Evolutionary conservation across 1,139 yeast species (phyloP).

Genomic region (Taphrina wiesneri): DNA sequence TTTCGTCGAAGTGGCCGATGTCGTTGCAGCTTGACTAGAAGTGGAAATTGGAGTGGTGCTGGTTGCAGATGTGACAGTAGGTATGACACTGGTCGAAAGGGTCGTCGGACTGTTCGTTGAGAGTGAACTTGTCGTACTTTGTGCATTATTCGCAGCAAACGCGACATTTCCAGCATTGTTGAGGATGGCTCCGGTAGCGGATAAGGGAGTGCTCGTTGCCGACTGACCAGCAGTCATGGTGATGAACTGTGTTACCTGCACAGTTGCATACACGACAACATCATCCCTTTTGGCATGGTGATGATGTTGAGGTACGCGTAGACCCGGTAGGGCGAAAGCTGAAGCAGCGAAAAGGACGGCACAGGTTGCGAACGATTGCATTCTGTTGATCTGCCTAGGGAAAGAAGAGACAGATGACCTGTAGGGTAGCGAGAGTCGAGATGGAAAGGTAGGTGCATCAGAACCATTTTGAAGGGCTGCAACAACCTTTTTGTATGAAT

Average conservation of each 20-base stretch:
- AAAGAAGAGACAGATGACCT: neutral
- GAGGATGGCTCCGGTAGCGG: neutral
- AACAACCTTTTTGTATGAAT: neutral
- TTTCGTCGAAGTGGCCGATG: neutral
- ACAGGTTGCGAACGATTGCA: neutral
- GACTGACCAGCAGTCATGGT: constrained; percentile 31
- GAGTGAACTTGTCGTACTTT: neutral
- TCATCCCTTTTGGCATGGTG: constrained; percentile 24
- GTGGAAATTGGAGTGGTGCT: neutral
- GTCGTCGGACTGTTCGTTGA: neutral
- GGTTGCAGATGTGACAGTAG: neutral
- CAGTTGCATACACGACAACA: constrained; percentile 16
- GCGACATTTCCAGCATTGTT: neutral
- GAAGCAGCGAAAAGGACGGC: neutral
- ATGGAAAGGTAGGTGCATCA: neutral
- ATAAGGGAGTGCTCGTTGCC: neutral
- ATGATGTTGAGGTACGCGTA: constrained; percentile 1
- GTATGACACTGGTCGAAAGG: neutral
- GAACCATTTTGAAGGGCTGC: neutral
- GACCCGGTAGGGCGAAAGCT: constrained; percentile 11
- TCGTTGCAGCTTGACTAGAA: neutral
- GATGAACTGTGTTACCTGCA: constrained; percentile 25
- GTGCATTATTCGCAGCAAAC: neutral
- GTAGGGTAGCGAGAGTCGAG: neutral
- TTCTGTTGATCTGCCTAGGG: neutral